Evolutionary conservation across 306 rosid genomes (phyloP).

Genomic region (Cicer arietinum): DNA sequence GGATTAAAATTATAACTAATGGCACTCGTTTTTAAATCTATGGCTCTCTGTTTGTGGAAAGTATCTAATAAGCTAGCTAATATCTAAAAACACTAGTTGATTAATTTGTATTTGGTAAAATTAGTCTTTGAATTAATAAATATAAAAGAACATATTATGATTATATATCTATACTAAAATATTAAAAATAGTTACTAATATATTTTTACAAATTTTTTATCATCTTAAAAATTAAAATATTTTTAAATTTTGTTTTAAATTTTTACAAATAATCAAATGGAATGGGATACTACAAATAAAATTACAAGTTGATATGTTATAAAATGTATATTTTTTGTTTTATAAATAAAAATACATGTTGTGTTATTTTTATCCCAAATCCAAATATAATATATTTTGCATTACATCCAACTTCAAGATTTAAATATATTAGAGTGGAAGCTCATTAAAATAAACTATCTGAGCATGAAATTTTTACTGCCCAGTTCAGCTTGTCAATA

Average conservation of each 20-base stretch:
- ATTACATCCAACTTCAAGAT: background rate
- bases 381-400: background rate
- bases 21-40: background rate
- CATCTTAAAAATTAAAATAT: background rate
- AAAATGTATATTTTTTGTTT: background rate
- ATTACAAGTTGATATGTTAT: background rate
- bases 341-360: background rate
- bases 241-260: too few species aligned
- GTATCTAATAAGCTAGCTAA: background rate
- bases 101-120: background rate
- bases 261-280: too few species aligned
- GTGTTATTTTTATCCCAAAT: background rate
- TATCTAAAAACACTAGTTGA: background rate
- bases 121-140: background rate
- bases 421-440: slow-evolving; percentile 21
- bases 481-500: slow-evolving; percentile 25
- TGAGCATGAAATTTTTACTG: slow-evolving; percentile 13
- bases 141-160: background rate
- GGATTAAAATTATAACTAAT: background rate
- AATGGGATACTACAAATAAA: too few species aligned
- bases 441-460: slow-evolving; percentile 11
- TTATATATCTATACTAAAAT: background rate
- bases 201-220: background rate
- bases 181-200: background rate
- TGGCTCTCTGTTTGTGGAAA: background rate